Percentiles rank a stretch among this genome's conserved stretches.
These are phyloP conservation scores for Zoysia japonica DNA, from an alignment of 176 grass and related monocot genomes.

Conservation along the genomic window DNA sequence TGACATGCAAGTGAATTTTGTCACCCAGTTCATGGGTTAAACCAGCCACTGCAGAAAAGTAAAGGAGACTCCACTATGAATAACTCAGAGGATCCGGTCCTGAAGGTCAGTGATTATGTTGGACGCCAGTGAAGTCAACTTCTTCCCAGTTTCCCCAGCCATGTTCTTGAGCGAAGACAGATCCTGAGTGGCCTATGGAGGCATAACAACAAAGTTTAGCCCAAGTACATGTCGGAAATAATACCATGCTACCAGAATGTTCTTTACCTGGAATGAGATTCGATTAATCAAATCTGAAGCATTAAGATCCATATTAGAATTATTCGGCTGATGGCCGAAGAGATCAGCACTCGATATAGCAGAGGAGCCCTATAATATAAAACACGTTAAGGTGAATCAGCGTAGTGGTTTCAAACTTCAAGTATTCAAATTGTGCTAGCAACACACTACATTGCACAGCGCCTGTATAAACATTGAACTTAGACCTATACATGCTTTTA, in stretches of 20 bases:
- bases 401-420: conserved; percentile 22
- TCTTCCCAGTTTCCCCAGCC: conserved; percentile 89
- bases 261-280: conserved; percentile 84
- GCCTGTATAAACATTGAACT: background rate
- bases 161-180: conserved; percentile 89
- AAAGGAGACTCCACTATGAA: conserved; percentile 18
- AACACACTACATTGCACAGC: background rate
- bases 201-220: conserved; percentile 18
- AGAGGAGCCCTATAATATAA: conserved; percentile 59
- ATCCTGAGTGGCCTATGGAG: conserved; percentile 81
- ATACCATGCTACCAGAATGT: conserved; percentile 3
- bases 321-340: conserved; percentile 57
- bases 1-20: background rate
- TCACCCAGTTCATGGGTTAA: conserved; percentile 1
- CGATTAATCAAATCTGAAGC: conserved; percentile 83
- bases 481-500: background rate
- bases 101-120: conserved; percentile 89
- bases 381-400: background rate
- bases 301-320: conserved; percentile 56
- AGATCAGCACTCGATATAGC: conserved; percentile 96
- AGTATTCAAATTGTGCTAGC: background rate
- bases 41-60: conserved; percentile 5
- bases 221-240: conserved; percentile 1
- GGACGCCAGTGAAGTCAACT: conserved; percentile 81
- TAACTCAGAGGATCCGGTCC: conserved; percentile 70